phyloP scores from a whole-genome alignment of 2,329 filamentous ascomycete genomes.

The Tolypocladium cylindrosporum region DNA sequence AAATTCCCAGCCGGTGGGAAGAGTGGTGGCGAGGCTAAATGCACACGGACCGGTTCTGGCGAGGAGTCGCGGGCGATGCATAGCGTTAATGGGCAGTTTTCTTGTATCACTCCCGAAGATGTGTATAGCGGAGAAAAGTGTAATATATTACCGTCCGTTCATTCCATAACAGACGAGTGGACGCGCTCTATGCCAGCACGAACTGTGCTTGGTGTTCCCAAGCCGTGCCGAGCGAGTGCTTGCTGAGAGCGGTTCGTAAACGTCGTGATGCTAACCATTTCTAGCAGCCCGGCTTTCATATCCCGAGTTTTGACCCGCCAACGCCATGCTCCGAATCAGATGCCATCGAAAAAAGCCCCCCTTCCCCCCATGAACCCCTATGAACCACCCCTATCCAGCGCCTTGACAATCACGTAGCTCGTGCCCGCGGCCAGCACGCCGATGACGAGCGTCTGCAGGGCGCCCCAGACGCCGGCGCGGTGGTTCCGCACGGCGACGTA shows the following conservation, averaged over 20 bases:
- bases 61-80: background rate
- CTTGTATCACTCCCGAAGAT: background rate
- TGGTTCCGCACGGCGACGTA: constrained; percentile 41
- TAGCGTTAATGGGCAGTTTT: background rate
- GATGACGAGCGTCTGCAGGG: constrained; percentile 53
- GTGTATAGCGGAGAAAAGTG: background rate
- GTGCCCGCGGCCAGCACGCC: constrained; percentile 57
- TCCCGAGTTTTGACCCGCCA: background rate
- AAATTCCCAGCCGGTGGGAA: background rate
- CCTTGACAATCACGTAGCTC: constrained; percentile 51
- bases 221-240: background rate
- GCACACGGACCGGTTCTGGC: background rate
- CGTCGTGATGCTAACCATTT: background rate
- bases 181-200: background rate
- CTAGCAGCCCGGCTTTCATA: background rate
- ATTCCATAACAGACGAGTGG: background rate
- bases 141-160: background rate
- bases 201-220: background rate
- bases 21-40: background rate
- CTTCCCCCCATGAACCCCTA: background rate
- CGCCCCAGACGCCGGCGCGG: constrained; percentile 45
- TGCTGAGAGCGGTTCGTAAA: background rate
- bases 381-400: constrained; percentile 31
- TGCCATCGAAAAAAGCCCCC: no score
- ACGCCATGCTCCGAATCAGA: constrained; percentile 4